Evolutionary conservation across 176 grass and related monocot species (phyloP).

Genomic region (Triticum timopheevii): DNA sequence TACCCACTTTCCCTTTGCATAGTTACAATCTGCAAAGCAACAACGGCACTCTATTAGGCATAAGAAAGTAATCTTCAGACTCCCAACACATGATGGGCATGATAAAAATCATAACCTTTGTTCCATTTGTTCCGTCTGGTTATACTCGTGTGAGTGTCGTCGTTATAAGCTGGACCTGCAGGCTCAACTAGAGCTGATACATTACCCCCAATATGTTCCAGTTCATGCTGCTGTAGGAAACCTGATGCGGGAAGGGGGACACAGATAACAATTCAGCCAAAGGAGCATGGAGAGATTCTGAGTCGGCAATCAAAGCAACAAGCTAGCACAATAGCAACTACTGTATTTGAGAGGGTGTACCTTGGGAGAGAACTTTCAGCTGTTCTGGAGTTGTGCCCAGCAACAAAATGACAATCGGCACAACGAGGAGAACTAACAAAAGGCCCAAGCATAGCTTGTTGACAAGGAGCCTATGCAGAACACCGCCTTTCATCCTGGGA

Average conservation of each 20-base stretch:
- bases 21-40: slow-evolving; percentile 75
- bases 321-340: neutral
- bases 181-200: neutral
- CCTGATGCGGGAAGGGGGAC: slow-evolving; percentile 18
- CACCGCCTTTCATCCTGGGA: slow-evolving; percentile 32
- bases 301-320: neutral
- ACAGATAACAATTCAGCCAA: slow-evolving; percentile 5
- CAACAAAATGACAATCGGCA: slow-evolving; percentile 23
- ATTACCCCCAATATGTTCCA: slow-evolving; percentile 20
- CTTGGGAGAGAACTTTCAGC: slow-evolving; percentile 40
- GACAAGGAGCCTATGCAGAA: slow-evolving; percentile 29
- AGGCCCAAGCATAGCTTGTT: slow-evolving; percentile 45
- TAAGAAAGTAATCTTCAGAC: neutral
- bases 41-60: neutral
- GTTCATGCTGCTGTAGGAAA: slow-evolving; percentile 26
- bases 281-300: neutral
- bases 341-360: slow-evolving; percentile 7
- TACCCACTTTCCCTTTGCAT: slow-evolving; percentile 91
- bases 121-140: slow-evolving; percentile 31
- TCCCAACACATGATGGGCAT: neutral
- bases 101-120: slow-evolving; percentile 18
- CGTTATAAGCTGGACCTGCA: slow-evolving; percentile 24
- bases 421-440: slow-evolving; percentile 25
- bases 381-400: slow-evolving; percentile 33
- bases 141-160: neutral